Base-by-base conservation (phyloP, 2,329 filamentous ascomycete genomes). In the Aspergillus ochraceoroseus region DNA sequence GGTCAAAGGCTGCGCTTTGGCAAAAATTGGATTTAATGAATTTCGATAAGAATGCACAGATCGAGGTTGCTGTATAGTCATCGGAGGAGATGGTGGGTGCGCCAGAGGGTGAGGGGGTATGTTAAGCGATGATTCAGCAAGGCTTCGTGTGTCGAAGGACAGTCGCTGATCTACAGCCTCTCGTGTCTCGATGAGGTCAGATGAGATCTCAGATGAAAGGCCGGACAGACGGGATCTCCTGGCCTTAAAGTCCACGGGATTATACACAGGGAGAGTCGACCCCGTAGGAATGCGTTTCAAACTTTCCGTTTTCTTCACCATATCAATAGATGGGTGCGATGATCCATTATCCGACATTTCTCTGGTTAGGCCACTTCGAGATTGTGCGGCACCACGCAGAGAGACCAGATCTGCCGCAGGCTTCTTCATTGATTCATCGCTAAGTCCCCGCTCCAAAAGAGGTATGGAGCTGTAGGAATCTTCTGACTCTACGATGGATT, bases 401-500 rank as follows among this genome's bases (percentile, higher is more conserved):
- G 60, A 52, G 19, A 44, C 38, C 19, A 47, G 40, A n/a, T 33
- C 8, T 46, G 44, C 28, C 14, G 58, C 57, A 5, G 67, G 68
- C n/a, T 67, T 69, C 45, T 68, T 71, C 69, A 74, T 73, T 2
- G 70, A 70, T 11, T 73, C 67, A 33, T 73, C 62, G 20, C 57
- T 61, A 32, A 69, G 47, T 5, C 76, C 84, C 34, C 84, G 77
- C 46, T 90, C 83, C 8, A 94, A 73, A 5, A 92, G 72, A 3
- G 87, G 86, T 22, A 82, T 80, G 0, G 85, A 89, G 26, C 78
- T 82, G 58, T 87, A 88, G 0, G 85, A 90, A 34, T 82, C 80
- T 18, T 79, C 75, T 0, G 86, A 88, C 41, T 76, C 77, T 9
- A 78, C 74, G 17, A 70, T 62, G 2, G 68, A 70, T 29, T 63